Percentiles rank a stretch among this genome's conserved stretches.
Evolutionary conservation across 768 basidiomycete genomes (phyloP).

Genomic region (Tulasnella sp.): DNA sequence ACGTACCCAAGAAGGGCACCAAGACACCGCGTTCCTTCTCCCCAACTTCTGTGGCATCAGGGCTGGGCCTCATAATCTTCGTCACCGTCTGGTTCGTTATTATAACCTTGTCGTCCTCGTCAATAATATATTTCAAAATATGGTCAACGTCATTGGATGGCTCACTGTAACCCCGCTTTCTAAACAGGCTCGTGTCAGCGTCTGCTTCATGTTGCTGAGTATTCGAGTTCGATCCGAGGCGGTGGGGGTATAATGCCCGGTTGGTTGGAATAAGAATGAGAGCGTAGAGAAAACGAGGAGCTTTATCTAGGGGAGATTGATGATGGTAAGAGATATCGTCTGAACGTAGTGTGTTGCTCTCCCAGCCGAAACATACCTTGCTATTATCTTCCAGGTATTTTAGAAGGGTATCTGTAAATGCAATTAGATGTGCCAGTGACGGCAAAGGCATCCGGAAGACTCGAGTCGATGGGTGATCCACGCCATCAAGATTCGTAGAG

Average conservation of each 20-base stretch:
- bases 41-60: background rate
- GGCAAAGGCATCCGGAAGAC: background rate
- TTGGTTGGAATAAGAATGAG: conserved; percentile 3
- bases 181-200: conserved; percentile 6
- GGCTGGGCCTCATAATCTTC: background rate
- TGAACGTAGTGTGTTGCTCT: background rate
- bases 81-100: conserved; percentile 12
- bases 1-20: conserved; percentile 1
- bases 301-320: background rate
- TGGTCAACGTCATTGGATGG: background rate
- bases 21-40: background rate
- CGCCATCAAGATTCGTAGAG: background rate
- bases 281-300: conserved; percentile 1
- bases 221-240: conserved; percentile 1
- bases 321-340: background rate
- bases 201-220: background rate
- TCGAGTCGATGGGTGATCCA: background rate
- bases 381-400: background rate
- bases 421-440: background rate
- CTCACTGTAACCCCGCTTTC: conserved; percentile 6
- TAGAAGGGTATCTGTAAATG: conserved; percentile 1
- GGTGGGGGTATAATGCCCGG: background rate
- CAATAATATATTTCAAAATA: background rate
- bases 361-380: background rate
- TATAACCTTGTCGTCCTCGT: background rate